Base-by-base conservation (phyloP, 192 early-diverging fungal genomes). In the Coemansia sp. region DNA sequence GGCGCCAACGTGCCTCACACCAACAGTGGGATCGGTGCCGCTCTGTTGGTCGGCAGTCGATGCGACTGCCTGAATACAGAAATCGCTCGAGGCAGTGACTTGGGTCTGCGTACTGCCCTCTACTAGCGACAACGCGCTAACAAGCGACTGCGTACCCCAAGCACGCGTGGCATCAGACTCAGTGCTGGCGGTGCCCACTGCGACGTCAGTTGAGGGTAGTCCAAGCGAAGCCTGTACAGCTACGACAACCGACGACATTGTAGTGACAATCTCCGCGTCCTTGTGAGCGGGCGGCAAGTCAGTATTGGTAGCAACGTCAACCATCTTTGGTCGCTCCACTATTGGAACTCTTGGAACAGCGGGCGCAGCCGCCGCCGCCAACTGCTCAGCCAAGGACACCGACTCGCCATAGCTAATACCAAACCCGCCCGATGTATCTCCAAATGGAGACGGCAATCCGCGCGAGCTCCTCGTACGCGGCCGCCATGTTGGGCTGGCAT, bases 351-450 rank as follows among this genome's bases (percentile, higher is more conserved):
- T 77, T 6, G 65, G 55, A 7, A 40, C 41, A 39, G 38, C 48
- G 9, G 69, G 50, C 22, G 65, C 66, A 20, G 71, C 67, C 1
- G 75, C 70, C 8, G 75, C 70, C 8, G 75, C 71, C 45, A 82
- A 59, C 62, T 82, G 79, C 71, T 72, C 79, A 5, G 79, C 79
- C 62, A 82, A 44, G 1, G 58, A 71, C 11, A 82, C 71, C 0
- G 79, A 77, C 27, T 64, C 70, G 27, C 70, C 75, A 27, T 68
- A 82, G 17, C 79, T 71, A 31, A 81, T 68, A 10, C 74, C 79
- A 72, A 81, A 81, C 15, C 64, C 74, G 50, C 38, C 55, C 40
- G 64, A 45, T 7, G 36, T 24, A 24, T 81, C 79, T 19, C 64
- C 67, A 64, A 81, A 76, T 11, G 79, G 79, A 24, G 67, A 65